Evolutionary conservation across 176 grass and related monocot species (phyloP).

Genomic region (Urochloa ruziziensis): DNA sequence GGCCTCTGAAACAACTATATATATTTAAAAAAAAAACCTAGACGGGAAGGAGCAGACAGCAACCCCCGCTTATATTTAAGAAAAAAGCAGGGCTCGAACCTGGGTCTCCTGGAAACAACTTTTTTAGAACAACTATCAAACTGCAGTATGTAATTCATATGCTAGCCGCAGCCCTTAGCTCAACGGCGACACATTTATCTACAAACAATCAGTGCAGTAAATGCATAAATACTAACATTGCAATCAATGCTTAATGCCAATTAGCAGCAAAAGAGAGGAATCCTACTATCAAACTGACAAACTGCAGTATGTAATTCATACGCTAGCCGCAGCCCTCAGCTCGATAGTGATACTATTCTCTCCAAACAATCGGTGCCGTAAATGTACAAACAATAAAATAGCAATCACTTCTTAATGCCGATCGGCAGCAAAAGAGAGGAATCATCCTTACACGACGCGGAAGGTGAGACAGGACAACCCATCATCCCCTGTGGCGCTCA

Average conservation of each 20-base stretch:
- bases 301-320: background rate
- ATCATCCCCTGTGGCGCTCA: slow-evolving; percentile 37
- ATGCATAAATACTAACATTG: background rate
- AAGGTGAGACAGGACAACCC: slow-evolving; percentile 53
- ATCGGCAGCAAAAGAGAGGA: background rate
- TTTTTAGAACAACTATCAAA: background rate
- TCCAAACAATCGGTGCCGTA: background rate
- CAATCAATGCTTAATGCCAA: background rate
- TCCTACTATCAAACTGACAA: background rate
- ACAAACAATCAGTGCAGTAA: background rate
- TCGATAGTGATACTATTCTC: background rate
- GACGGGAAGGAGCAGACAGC: too few species aligned
- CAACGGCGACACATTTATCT: too few species aligned
- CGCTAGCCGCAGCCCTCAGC: background rate
- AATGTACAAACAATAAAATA: background rate
- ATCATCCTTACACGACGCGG: slow-evolving; percentile 34
- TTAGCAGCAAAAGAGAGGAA: background rate
- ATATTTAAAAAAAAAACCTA: too few species aligned
- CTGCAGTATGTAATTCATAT: background rate
- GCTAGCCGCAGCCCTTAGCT: background rate
- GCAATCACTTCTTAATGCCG: background rate
- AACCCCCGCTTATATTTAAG: too few species aligned
- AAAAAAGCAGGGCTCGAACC: too few species aligned
- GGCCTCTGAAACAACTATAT: background rate
- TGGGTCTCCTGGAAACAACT: too few species aligned